phyloP scores from a whole-genome alignment of 2,329 filamentous ascomycete genomes.

The Aspergillus sojae region DNA sequence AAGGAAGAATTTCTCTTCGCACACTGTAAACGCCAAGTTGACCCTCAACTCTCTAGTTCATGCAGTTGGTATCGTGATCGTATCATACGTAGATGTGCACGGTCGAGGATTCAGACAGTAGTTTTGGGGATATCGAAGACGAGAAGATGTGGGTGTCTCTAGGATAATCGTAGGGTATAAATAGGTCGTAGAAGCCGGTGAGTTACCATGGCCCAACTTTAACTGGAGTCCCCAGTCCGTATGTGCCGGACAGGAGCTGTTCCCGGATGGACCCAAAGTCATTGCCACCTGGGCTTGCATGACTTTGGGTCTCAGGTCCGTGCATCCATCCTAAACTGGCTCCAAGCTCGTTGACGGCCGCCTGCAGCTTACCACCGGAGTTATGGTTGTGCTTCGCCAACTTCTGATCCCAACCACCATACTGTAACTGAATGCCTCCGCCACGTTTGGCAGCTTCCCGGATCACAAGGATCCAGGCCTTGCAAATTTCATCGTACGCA shows the following conservation, averaged over 20 bases:
- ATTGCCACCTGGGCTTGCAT: slow-evolving; percentile 36
- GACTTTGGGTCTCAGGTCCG: slow-evolving; percentile 36
- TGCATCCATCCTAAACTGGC: slow-evolving; percentile 79
- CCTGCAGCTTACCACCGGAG: slow-evolving; percentile 77
- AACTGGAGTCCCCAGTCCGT: slow-evolving; percentile 56
- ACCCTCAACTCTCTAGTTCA: slow-evolving; percentile 45
- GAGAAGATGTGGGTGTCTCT: slow-evolving; percentile 12
- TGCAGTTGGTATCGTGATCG: slow-evolving; percentile 49
- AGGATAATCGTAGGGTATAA: slow-evolving; percentile 6
- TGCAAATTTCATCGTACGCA: slow-evolving; percentile 93
- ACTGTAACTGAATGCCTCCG: slow-evolving; percentile 85
- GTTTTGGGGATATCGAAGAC: slow-evolving; percentile 18
- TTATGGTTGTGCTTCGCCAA: slow-evolving; percentile 84
- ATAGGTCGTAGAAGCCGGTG: slow-evolving; percentile 5
- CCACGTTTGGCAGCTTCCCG: slow-evolving; percentile 88
- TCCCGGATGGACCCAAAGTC: slow-evolving; percentile 55
- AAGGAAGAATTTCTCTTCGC: slow-evolving; percentile 31
- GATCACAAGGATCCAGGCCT: slow-evolving; percentile 89
- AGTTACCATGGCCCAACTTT: slow-evolving; percentile 59
- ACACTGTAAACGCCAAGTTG: slow-evolving; percentile 43
- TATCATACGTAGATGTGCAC: slow-evolving; percentile 42
- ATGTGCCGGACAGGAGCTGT: slow-evolving; percentile 60
- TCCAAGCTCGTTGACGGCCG: slow-evolving; percentile 76
- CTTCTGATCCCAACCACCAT: slow-evolving; percentile 89
- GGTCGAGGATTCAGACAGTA: slow-evolving; percentile 28